Percentiles rank a stretch among this genome's conserved stretches.
Conservation (phyloP, 2,329 filamentous ascomycete species). For the Didymosphaeria variabile region DNA sequence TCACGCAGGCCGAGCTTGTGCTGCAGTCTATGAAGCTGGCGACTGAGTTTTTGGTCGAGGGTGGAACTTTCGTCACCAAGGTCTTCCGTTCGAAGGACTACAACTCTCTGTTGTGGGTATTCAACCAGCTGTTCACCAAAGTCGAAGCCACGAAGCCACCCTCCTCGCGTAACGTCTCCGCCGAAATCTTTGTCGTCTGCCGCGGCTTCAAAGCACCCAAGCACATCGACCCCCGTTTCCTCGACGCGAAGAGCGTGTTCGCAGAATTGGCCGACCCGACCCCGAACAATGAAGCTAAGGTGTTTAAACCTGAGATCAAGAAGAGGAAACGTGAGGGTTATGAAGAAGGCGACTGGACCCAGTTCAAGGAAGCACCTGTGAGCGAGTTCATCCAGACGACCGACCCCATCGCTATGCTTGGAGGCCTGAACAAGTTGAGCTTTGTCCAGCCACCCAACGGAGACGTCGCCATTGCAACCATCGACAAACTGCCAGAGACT, state of each 20-base stretch:
- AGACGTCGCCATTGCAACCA: slow-evolving; percentile 85
- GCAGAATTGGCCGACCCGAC: slow-evolving; percentile 86
- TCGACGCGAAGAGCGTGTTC: slow-evolving; percentile 90
- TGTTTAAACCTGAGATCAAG: slow-evolving; percentile 97
- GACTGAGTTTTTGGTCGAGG: slow-evolving; percentile 80
- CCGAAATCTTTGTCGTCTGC: slow-evolving; percentile 98
- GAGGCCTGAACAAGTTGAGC: slow-evolving; percentile 81
- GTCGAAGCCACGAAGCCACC: slow-evolving; percentile 98
- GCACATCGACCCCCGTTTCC: slow-evolving; percentile 87
- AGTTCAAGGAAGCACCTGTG: slow-evolving; percentile 87
- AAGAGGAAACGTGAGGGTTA: slow-evolving; percentile 98
- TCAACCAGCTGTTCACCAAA: slow-evolving; percentile 94
- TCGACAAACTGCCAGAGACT: slow-evolving; percentile 78
- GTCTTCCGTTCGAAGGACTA: slow-evolving; percentile 98
- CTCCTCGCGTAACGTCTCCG: slow-evolving; percentile 93
- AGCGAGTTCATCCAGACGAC: slow-evolving; percentile 93
- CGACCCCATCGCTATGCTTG: slow-evolving; percentile 92
- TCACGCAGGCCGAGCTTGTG: slow-evolving; percentile 93
- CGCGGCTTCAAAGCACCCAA: slow-evolving; percentile 95
- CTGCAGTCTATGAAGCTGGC: slow-evolving; percentile 92
- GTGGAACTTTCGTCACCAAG: slow-evolving; percentile 94
- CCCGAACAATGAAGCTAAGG: slow-evolving; percentile 96
- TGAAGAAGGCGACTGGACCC: slow-evolving; percentile 92
- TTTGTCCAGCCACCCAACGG: slow-evolving; percentile 80
- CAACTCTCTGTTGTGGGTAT: slow-evolving; percentile 94